phyloP scores from a whole-genome alignment of 805 yeast genomes.

The Kregervanrija pseudodelftensis region DNA sequence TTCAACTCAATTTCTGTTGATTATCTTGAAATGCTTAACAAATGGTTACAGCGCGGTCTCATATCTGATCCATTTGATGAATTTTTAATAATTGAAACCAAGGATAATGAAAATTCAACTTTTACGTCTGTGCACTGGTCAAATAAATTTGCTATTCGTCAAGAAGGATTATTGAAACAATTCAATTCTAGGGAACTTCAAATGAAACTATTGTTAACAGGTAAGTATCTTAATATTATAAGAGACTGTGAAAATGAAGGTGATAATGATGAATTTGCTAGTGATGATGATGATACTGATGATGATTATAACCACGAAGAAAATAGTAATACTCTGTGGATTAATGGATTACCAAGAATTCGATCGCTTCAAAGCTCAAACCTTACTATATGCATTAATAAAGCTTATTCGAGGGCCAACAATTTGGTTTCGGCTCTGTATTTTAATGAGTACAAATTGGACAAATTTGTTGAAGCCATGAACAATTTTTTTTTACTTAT shows the following conservation, averaged over 20 bases:
- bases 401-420: constrained; percentile 66
- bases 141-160: constrained; percentile 63
- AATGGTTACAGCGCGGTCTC: constrained; percentile 74
- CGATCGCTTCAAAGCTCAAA: constrained; percentile 26
- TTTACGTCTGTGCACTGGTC: constrained; percentile 60
- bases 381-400: constrained; percentile 47
- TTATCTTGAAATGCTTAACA: constrained; percentile 60
- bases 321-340: background rate
- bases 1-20: constrained; percentile 53
- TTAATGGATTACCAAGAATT: constrained; percentile 2
- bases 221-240: constrained; percentile 74
- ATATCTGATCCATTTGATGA: constrained; percentile 77
- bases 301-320: constrained; percentile 3
- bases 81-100: constrained; percentile 55
- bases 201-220: constrained; percentile 67
- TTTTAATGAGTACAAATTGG: constrained; percentile 52
- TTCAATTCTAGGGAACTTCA: constrained; percentile 48
- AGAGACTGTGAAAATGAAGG: constrained; percentile 31
- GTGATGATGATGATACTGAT: background rate
- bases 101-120: background rate
- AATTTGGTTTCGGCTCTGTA: constrained; percentile 47
- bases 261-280: background rate
- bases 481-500: constrained; percentile 53
- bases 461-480: constrained; percentile 38
- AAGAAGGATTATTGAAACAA: constrained; percentile 68